Base-by-base conservation (phyloP, 768 basidiomycete species). In the Kwoniella sp. region DNA sequence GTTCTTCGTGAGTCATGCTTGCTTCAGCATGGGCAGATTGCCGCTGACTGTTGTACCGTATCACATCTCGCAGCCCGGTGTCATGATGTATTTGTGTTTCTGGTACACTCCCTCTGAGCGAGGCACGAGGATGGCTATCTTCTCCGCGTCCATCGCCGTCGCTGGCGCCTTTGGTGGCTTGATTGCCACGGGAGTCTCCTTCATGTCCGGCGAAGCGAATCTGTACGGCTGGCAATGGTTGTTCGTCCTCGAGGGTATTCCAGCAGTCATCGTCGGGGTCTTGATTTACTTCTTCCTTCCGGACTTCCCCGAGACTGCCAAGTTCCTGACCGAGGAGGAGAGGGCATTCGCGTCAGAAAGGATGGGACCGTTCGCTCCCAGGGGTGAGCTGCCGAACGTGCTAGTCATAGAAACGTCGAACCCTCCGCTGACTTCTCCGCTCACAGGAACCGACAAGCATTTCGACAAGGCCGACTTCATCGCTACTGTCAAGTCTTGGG, bases 171-270 rank as follows among this genome's bases (percentile, higher is more conserved):
- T 92, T 65, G 90, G 90, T 15, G 90, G 91, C n/a, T 81, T 91
- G 51, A 86, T 92, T 47, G 90, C 91, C 2, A 92, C 89, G 67
- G 91, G 90, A 1, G 83, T 92, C 11, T 88, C 90, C 69, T 85
- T 90, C 73, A 78, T 88, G 68, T 65, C 59, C 26, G 68, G 66
- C 25, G 47, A 29, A 17, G 54, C 28, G n/a, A 45, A 41, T n/a
- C 61, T 73, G 9, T 67, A 73, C 53, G 72, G 68, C 23, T 73
- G 72, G 68, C 68, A 70, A 34, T 70, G 68, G 72, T 63, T 73
- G 53, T 71, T 70, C 66, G 56, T 74, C 53, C 58, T 74, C n/a
- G 68, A 74, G 41, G 70, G 73, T 23, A 58, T 61, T n/a, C 65
- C 63, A 9, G 59, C 70, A 2, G 50, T 72, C 34, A 51, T 74